Evolutionary conservation across 345 rosid species (phyloP).

Genomic region (Atalantia buxifolia): DNA sequence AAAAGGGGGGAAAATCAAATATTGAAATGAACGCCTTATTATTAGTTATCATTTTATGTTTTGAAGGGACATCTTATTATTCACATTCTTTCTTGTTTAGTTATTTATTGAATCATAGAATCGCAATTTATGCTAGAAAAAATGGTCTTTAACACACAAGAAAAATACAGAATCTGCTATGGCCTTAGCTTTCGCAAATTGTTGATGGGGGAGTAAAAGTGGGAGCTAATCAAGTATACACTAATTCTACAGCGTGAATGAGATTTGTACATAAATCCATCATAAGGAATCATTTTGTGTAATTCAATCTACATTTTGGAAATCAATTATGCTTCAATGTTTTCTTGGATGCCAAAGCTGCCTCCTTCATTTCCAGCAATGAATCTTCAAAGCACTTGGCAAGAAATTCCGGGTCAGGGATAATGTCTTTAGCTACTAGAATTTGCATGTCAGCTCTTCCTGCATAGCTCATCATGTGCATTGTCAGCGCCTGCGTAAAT

Average conservation of each 20-base stretch:
- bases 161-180: background rate
- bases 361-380: slow-evolving; percentile 53
- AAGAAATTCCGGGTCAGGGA: slow-evolving; percentile 61
- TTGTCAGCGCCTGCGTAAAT: slow-evolving; percentile 41
- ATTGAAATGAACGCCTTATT: background rate
- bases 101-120: too few species aligned
- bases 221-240: background rate
- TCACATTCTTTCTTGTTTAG: background rate
- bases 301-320: background rate
- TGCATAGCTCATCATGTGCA: slow-evolving; percentile 75
- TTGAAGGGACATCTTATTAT: background rate
- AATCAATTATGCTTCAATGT: background rate
- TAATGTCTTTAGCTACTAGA: slow-evolving; percentile 58
- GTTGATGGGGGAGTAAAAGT: background rate
- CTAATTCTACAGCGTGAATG: background rate
- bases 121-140: background rate
- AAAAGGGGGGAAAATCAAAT: background rate
- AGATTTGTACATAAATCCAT: background rate
- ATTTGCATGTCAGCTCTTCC: slow-evolving; percentile 59
- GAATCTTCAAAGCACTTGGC: slow-evolving; percentile 58
- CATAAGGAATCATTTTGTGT: background rate
- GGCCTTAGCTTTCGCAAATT: background rate
- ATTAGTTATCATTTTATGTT: background rate
- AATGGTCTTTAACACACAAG: background rate
- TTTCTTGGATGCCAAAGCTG: slow-evolving; percentile 17